Conservation (phyloP, 192 early-diverging fungal species). For the Spizellomyces sp. region DNA sequence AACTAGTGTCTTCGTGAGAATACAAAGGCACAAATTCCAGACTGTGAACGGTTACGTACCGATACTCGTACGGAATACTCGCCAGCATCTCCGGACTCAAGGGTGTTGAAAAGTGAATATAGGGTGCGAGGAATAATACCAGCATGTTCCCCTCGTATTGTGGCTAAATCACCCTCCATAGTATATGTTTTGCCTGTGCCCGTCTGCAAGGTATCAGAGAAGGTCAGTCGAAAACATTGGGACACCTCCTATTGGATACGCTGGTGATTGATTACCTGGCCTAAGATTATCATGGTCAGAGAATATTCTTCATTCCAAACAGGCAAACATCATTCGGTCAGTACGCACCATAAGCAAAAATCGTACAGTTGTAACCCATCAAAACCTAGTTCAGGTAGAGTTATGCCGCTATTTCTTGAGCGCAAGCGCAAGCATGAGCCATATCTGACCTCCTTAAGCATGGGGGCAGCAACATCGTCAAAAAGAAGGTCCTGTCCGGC, state of each 20-base stretch:
- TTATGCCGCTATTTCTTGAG: slow-evolving; percentile 84
- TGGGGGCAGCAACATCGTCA: slow-evolving; percentile 78
- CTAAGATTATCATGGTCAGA: not conserved
- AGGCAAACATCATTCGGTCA: not conserved
- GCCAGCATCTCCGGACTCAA: slow-evolving; percentile 61
- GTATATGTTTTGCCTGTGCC: slow-evolving; percentile 96
- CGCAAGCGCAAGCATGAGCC: slow-evolving; percentile 48
- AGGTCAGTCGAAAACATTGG: too few relatives aligned
- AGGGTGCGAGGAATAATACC: slow-evolving; percentile 93
- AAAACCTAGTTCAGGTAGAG: slow-evolving; percentile 41
- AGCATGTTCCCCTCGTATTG: slow-evolving; percentile 56
- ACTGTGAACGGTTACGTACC: slow-evolving; percentile 18
- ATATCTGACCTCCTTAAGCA: slow-evolving; percentile 70
- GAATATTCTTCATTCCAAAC: not conserved
- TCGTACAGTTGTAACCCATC: slow-evolving; percentile 86
- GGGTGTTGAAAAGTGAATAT: slow-evolving; percentile 71
- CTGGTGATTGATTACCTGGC: slow-evolving; percentile 9
- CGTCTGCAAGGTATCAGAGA: slow-evolving; percentile 56
- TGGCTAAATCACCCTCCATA: slow-evolving; percentile 88
- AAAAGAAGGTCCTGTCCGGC: slow-evolving; percentile 81
- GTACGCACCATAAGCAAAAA: slow-evolving; percentile 57
- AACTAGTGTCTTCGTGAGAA: slow-evolving; percentile 39
- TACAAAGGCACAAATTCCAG: not conserved
- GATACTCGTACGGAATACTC: slow-evolving; percentile 88
- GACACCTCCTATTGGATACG: too few relatives aligned